Conservation (phyloP, 2,329 filamentous ascomycete genomes). For the Colletotrichum cordylinicola region DNA sequence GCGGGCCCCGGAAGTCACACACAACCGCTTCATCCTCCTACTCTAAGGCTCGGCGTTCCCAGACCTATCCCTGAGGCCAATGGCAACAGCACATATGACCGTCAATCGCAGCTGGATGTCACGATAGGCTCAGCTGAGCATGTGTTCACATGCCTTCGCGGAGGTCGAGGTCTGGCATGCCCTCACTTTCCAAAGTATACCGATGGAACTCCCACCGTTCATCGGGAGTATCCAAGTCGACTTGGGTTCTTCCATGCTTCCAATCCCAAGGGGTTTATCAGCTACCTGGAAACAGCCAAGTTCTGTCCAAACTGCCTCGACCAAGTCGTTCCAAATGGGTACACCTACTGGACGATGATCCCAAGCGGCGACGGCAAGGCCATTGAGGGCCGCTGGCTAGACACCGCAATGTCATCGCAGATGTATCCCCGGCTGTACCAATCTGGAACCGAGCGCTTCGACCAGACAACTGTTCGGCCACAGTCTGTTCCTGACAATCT, state of each 20-base stretch:
- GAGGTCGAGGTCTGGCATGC: background rate
- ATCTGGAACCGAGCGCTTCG: background rate
- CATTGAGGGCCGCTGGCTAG: background rate
- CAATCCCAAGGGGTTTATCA: background rate
- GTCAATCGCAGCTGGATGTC: background rate
- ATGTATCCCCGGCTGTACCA: background rate
- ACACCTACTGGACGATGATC: background rate
- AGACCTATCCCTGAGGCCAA: background rate
- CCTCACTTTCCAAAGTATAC: background rate
- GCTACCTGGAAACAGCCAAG: background rate
- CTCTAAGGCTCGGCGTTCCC: background rate
- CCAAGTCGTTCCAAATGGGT: background rate
- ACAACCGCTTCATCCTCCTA: background rate
- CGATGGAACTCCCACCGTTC: background rate
- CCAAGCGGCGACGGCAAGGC: background rate
- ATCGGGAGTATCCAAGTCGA: background rate
- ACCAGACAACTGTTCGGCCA: background rate
- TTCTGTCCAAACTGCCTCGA: background rate
- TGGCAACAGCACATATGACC: background rate
- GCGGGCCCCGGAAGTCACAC: background rate
- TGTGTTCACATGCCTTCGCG: background rate
- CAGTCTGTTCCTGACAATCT: background rate
- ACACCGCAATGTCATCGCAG: background rate
- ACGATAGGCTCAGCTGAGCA: background rate
- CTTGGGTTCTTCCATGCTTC: background rate